Evolutionary conservation across 2,329 filamentous ascomycete species (phyloP).

Genomic region (Xylaria sp.): DNA sequence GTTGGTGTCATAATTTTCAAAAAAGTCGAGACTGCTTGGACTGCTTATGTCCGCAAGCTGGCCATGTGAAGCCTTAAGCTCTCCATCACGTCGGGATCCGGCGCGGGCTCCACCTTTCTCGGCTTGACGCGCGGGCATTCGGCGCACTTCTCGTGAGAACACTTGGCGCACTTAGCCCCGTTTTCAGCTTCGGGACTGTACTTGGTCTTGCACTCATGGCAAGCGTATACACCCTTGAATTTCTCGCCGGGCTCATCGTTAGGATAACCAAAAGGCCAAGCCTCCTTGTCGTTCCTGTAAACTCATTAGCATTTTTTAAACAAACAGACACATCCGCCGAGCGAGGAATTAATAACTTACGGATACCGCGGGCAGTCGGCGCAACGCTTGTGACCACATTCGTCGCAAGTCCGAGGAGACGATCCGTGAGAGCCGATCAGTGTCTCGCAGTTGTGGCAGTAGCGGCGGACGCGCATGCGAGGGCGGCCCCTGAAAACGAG

Average conservation of each 20-base stretch:
- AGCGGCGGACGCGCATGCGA: constrained; percentile 67
- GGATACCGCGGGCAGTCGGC: constrained; percentile 76
- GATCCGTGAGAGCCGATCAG: constrained; percentile 56
- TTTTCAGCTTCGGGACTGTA: constrained; percentile 48
- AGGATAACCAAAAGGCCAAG: constrained; percentile 65
- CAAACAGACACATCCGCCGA: neutral
- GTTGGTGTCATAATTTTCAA: neutral
- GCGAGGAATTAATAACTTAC: constrained; percentile 44
- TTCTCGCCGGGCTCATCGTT: constrained; percentile 55
- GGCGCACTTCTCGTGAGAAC: constrained; percentile 55
- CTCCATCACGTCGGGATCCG: constrained; percentile 55
- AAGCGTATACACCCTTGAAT: constrained; percentile 51
- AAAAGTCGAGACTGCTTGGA: neutral
- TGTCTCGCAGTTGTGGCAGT: constrained; percentile 67
- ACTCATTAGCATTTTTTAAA: constrained; percentile 10
- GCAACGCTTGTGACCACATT: constrained; percentile 69
- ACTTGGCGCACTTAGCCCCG: constrained; percentile 53
- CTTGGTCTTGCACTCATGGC: constrained; percentile 57
- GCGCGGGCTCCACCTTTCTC: constrained; percentile 55
- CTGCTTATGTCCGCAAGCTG: constrained; percentile 11
- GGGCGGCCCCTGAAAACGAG: constrained; percentile 62
- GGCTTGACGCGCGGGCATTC: constrained; percentile 55
- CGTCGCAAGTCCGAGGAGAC: constrained; percentile 48
- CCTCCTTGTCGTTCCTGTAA: constrained; percentile 58
- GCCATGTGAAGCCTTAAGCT: constrained; percentile 42